Conservation (phyloP, 768 basidiomycete species). For the Botryobasidium botryosum region DNA sequence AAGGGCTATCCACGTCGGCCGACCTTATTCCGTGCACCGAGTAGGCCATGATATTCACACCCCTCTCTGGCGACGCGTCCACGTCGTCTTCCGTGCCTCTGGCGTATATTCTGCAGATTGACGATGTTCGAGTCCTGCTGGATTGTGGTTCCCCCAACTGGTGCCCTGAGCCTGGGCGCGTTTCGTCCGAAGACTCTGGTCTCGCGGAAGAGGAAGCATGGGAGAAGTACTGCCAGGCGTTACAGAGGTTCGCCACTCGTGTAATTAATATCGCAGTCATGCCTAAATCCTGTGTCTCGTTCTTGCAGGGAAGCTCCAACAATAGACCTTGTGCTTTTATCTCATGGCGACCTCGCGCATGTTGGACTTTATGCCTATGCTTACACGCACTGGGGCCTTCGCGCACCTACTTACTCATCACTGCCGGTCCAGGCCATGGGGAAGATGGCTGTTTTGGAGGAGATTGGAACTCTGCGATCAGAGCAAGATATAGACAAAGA, state of each 20-base stretch:
- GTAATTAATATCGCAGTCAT: neutral
- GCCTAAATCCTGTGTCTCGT: slow-evolving; percentile 5
- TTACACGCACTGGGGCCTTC: slow-evolving; percentile 69
- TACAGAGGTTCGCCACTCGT: no score
- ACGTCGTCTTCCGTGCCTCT: slow-evolving; percentile 46
- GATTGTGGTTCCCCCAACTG: slow-evolving; percentile 91
- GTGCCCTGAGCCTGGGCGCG: slow-evolving; percentile 40
- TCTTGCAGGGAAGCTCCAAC: slow-evolving; percentile 38
- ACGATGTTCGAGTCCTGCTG: slow-evolving; percentile 82
- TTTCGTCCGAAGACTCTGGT: neutral
- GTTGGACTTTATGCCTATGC: slow-evolving; percentile 90
- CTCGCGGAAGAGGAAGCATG: no score
- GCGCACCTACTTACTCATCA: slow-evolving; percentile 84
- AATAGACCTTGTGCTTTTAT: slow-evolving; percentile 81
- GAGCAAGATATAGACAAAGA: slow-evolving; percentile 44
- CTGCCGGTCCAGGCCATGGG: slow-evolving; percentile 94
- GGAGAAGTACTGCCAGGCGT: no score
- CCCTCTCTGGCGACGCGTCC: slow-evolving; percentile 70
- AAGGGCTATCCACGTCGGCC: no score
- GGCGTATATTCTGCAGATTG: slow-evolving; percentile 79
- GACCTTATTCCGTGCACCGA: no score
- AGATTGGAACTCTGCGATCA: slow-evolving; percentile 62
- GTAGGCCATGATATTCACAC: slow-evolving; percentile 86
- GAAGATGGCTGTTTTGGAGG: slow-evolving; percentile 76
- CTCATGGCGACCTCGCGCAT: slow-evolving; percentile 82